Percentiles rank a stretch among this genome's conserved stretches.
These are phyloP conservation scores for Eucalyptus lansdowneana DNA, from an alignment of 345 rosid genomes.

Conservation along the genomic window DNA sequence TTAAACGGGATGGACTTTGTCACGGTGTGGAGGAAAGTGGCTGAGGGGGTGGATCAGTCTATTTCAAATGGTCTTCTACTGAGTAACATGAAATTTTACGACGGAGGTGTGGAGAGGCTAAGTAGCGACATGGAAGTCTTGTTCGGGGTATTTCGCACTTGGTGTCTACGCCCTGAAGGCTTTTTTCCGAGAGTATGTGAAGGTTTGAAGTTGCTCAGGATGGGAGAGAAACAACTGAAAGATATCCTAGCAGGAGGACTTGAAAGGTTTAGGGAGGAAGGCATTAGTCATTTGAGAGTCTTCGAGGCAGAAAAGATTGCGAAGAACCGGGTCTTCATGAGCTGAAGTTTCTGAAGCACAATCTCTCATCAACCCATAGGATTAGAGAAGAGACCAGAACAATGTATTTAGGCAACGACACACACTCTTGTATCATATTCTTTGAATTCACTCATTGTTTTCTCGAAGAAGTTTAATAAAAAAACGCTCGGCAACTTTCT, in stretches of 20 bases:
- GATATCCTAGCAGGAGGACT: constrained; percentile 18
- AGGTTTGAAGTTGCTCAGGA: constrained; percentile 49
- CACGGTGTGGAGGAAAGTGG: constrained; percentile 68
- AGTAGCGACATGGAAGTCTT: constrained; percentile 48
- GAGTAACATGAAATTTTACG: constrained; percentile 47
- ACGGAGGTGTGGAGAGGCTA: constrained; percentile 53
- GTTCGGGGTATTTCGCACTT: constrained; percentile 58
- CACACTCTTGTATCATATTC: neutral
- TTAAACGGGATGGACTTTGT: constrained; percentile 59
- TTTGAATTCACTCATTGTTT: neutral
- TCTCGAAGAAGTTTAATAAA: neutral
- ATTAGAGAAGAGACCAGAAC: neutral
- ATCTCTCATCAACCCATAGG: neutral
- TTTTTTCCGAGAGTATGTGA: constrained; percentile 61
- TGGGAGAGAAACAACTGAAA: constrained; percentile 47
- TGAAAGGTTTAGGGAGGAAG: constrained; percentile 45
- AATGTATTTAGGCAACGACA: neutral
- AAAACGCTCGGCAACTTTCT: neutral
- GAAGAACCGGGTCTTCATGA: constrained; percentile 32
- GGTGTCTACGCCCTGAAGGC: constrained; percentile 85
- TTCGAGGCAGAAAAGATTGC: constrained; percentile 52
- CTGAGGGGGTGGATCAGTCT: constrained; percentile 47
- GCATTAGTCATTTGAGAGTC: constrained; percentile 44
- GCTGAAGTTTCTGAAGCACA: neutral
- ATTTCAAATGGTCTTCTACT: constrained; percentile 48